Base-by-base conservation (phyloP, 176 grass and related monocot genomes). In the Hyparrhenia diplandra region DNA sequence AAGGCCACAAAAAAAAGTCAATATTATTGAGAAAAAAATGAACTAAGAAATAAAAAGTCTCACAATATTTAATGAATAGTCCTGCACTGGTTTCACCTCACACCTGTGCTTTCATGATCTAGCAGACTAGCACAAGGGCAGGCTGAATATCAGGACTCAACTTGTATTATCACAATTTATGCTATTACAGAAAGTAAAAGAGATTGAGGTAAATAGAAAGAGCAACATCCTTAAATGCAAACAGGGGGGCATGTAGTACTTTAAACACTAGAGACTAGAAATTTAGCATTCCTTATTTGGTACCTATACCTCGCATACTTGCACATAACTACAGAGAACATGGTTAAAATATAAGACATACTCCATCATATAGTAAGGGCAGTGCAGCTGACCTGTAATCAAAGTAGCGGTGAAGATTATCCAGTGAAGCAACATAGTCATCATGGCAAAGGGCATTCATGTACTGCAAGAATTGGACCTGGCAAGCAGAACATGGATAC, bases 401-500 rank as follows among this genome's bases (percentile, higher is more conserved):
- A 82, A 93, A n/a, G 85, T 95, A 98, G 62, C 90, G 83, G 62
- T 98, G 95, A 82, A 98, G 92, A 81, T 87, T 92, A 78, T 98
- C 95, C 58, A 92, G 29, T 58, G 95, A 85, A 78, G 84, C 67
- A 64, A 89, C 64, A 84, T 92, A 98, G 83, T 98, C 92, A 95
- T 93, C 90, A 78, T 98, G 92, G 57, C 77, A 77, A 58, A 98
- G 85, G 79, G 92, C 86, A 86, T 98, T 98, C 73, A 98, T 86
- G 67, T 93, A 94, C 85, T 93, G 90, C 90, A 98, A 89, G 85
- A 94, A 93, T 62, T 89, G 86, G n/a, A 89, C 92, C 95, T 98
- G 86, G 13, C 51, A 80, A 70, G 21, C 24, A 86, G 71, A 81
- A 67, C 6, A 79, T 34, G 46, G 70, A 90, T 54, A 52, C 39